These are phyloP conservation scores for Trichoderma koningiopsis DNA, from an alignment of 2,329 filamentous ascomycete species.

Conservation along the genomic window DNA sequence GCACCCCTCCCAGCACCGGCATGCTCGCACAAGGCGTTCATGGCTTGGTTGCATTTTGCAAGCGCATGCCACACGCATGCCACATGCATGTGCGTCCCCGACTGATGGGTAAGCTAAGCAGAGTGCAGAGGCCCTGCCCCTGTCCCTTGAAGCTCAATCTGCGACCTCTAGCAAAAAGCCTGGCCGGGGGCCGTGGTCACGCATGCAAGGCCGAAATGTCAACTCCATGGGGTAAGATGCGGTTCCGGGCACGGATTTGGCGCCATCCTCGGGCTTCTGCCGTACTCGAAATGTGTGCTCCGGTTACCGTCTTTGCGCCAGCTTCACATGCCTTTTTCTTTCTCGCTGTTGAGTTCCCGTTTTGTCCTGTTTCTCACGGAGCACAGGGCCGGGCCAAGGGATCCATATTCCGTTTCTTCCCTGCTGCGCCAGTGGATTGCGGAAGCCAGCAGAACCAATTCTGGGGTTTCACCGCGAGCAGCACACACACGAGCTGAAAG, in stretches of 20 bases:
- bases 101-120: constrained; percentile 23
- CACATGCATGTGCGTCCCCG: constrained; percentile 19
- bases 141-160: constrained; percentile 11
- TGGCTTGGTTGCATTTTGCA: not conserved
- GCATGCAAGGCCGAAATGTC: constrained; percentile 7
- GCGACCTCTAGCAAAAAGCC: constrained; percentile 2
- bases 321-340: not conserved
- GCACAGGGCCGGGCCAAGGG: not conserved
- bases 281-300: not conserved
- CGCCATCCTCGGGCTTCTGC: not conserved
- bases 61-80: not conserved
- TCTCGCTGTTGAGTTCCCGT: not conserved
- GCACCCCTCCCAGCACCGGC: not conserved
- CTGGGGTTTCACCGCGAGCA: constrained; percentile 14
- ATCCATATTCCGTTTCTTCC: not conserved
- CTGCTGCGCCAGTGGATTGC: constrained; percentile 2
- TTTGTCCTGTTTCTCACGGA: not conserved
- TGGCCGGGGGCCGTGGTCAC: constrained; percentile 1
- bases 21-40: constrained; percentile 4
- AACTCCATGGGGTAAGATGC: constrained; percentile 22
- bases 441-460: not conserved
- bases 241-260: constrained; percentile 5
- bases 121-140: not conserved
- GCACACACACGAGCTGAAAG: not conserved
- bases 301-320: not conserved